Conservation (phyloP, 2,329 filamentous ascomycete species). For the Botrytis fabae region DNA sequence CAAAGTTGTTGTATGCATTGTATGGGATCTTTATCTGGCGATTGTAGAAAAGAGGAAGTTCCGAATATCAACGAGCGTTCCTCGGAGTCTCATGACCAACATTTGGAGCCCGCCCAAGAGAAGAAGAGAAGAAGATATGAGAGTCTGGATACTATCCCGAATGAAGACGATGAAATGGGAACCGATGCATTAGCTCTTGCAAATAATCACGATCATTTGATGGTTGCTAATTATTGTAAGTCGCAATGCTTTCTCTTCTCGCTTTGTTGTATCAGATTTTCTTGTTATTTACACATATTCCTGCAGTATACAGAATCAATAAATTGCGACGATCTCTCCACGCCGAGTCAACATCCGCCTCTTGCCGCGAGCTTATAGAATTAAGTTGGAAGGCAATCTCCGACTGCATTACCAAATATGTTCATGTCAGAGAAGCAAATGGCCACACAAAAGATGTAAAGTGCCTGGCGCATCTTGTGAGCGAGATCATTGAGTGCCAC, state of each 20-base stretch:
- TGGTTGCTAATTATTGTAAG: not conserved
- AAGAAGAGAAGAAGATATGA: not conserved
- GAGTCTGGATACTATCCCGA: not conserved
- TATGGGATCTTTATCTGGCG: not conserved
- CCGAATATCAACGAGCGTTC: not conserved
- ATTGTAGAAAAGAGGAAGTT: not conserved
- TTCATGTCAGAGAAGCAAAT: not conserved
- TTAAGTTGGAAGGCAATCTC: not conserved
- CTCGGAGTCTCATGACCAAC: not conserved
- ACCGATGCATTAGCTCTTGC: not conserved
- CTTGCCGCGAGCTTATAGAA: not conserved
- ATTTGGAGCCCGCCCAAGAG: not conserved
- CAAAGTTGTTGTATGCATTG: too few species aligned
- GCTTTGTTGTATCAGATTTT: not conserved
- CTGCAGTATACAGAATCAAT: not conserved
- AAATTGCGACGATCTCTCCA: not conserved
- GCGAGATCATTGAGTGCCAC: not conserved
- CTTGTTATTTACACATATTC: not conserved
- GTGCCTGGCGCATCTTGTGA: not conserved
- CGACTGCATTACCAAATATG: not conserved
- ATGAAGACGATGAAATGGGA: not conserved
- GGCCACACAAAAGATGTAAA: not conserved
- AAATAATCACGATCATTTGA: not conserved
- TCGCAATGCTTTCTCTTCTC: not conserved
- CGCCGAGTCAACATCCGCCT: not conserved